Conservation (phyloP, 495 filamentous ascomycete genomes). For the Immersiella caudata region DNA sequence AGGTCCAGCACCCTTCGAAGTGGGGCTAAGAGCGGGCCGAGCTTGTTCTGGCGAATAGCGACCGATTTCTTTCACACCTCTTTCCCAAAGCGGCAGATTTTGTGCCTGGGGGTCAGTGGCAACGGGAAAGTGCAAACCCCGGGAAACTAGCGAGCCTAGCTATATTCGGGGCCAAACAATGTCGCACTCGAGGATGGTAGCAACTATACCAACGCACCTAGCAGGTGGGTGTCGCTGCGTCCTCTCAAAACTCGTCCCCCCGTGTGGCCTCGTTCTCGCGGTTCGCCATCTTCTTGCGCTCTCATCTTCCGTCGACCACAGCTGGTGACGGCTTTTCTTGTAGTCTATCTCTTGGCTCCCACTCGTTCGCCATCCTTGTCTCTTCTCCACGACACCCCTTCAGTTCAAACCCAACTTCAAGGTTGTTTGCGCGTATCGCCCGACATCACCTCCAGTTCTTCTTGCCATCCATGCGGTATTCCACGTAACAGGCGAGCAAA, state of each 20-base stretch:
- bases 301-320: not conserved
- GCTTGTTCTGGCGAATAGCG: not conserved
- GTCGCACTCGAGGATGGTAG: not conserved
- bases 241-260: not conserved
- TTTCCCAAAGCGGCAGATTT: not conserved
- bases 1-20: not conserved
- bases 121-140: not conserved
- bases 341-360: not conserved
- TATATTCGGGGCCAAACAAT: not conserved
- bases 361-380: not conserved
- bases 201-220: not conserved
- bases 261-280: not conserved
- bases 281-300: not conserved
- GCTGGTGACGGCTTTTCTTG: not conserved
- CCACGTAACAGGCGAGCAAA: not conserved
- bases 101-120: not conserved
- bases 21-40: not conserved
- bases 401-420: not conserved
- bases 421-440: not conserved
- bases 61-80: constrained; percentile 11
- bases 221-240: not conserved
- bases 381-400: not conserved
- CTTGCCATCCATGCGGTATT: not conserved
- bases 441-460: not conserved
- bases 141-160: not conserved